Evolutionary conservation across 1,284 basidiomycete species (phyloP).

Genomic region (Leccinum variabile): DNA sequence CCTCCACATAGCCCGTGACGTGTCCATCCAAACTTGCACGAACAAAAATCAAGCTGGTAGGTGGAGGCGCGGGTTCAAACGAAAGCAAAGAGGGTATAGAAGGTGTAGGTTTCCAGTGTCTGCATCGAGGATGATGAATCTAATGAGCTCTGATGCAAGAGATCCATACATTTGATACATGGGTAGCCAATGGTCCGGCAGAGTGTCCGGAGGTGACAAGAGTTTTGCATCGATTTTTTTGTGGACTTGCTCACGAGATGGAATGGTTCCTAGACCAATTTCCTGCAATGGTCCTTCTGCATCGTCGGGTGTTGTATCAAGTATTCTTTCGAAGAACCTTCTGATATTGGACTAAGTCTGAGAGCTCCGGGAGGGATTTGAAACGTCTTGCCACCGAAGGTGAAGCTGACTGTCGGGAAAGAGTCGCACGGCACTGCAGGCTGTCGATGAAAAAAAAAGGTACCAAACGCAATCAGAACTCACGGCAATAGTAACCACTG

Average conservation of each 20-base stretch:
- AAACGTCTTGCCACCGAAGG: too few relatives aligned
- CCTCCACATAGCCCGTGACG: conserved; percentile 81
- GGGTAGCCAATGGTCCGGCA: conserved; percentile 72
- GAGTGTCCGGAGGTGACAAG: conserved; percentile 58
- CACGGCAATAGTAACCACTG: too few relatives aligned
- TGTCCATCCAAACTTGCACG: conserved; percentile 77
- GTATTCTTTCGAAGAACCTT: conserved; percentile 34
- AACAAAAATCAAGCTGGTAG: conserved; percentile 77
- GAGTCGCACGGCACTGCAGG: too few relatives aligned
- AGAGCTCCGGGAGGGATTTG: too few relatives aligned
- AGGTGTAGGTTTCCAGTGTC: conserved; percentile 68
- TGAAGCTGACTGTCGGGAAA: too few relatives aligned
- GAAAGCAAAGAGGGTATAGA: conserved; percentile 63
- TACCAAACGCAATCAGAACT: too few relatives aligned
- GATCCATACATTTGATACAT: conserved; percentile 70
- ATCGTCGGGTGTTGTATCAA: conserved; percentile 44
- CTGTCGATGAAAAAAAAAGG: too few relatives aligned
- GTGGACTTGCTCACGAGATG: conserved; percentile 59
- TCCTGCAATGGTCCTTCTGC: conserved; percentile 46
- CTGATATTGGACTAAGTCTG: too few relatives aligned
- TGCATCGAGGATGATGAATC: conserved; percentile 37
- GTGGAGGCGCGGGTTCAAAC: conserved; percentile 68
- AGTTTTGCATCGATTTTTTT: conserved; percentile 67
- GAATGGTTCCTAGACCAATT: conserved; percentile 55
- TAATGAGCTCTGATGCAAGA: conserved; percentile 7